A percentile compares a stretch with the other conserved stretches of the same genome.
Conservation (phyloP, 2,329 filamentous ascomycete genomes). For the Cercospora sesami region DNA sequence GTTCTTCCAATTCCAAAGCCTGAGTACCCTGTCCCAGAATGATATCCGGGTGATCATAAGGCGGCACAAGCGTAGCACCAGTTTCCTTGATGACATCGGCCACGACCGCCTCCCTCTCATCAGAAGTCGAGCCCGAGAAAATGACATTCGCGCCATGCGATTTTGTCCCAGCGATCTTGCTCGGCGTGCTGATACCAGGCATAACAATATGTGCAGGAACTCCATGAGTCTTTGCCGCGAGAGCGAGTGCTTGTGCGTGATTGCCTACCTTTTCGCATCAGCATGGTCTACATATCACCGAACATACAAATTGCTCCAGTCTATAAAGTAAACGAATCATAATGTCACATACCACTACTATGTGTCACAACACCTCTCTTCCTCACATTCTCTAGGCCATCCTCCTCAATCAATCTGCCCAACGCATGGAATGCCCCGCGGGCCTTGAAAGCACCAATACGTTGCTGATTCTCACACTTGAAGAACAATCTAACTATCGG, state of each 20-base stretch:
- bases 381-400: conserved; percentile 56
- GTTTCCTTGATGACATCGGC: conserved; percentile 68
- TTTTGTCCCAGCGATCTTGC: conserved; percentile 80
- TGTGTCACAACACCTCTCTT: conserved; percentile 81
- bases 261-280: conserved; percentile 63
- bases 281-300: background rate
- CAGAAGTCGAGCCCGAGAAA: conserved; percentile 77
- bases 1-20: conserved; percentile 76
- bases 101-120: conserved; percentile 78
- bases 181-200: conserved; percentile 79
- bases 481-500: conserved; percentile 78
- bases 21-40: conserved; percentile 92
- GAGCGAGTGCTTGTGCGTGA: conserved; percentile 87
- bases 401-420: conserved; percentile 65
- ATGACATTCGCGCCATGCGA: conserved; percentile 75
- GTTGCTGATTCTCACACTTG: conserved; percentile 94
- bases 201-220: conserved; percentile 89
- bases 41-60: conserved; percentile 90
- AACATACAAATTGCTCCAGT: too few species aligned
- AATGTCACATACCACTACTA: conserved; percentile 66
- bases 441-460: conserved; percentile 88
- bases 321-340: too few species aligned
- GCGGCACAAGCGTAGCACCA: conserved; percentile 77
- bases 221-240: conserved; percentile 71
- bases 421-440: conserved; percentile 88